Base-by-base conservation (phyloP, 2,329 filamentous ascomycete genomes). In the Colletotrichum sidae region DNA sequence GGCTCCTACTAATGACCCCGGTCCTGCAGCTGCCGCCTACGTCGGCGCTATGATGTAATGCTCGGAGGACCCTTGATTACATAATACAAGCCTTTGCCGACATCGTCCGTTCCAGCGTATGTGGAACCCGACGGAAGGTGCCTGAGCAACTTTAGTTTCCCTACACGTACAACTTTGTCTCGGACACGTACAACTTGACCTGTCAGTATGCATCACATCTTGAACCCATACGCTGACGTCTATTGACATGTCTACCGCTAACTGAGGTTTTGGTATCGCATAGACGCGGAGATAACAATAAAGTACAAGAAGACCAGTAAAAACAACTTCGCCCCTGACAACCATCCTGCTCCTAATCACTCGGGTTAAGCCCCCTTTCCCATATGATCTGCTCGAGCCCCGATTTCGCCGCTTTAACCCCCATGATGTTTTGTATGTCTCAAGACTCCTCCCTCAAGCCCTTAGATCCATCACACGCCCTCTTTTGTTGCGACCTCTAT, bases 201-300 rank as follows among this genome's bases (percentile, higher is more conserved):
- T 17, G n/a, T n/a, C 44, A 46, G 3, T 1, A 8, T 46, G 15
- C 10, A 46, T 4, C 12, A 15, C 4, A 4, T 17, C 2, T 13
- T 46, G n/a, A 44, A 45, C 47, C n/a, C 39, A 49, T 58, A 37
- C 35, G n/a, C 59, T 55, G 38, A 60, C 15, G 53, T 67, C 64
- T 65, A 67, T 63, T 67, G 64, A 65, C 60, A 65, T 47, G 50
- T 60, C 56, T 65, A 63, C 52, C 38, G n/a, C 60, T 50, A 38
- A 59, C 53, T 33, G 45, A 55, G 53, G 53, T 58, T 25, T 4
- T 65, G 60, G 64, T 67, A 67, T 67, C 64, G 60, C 64, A 45
- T 63, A 58, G 53, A 64, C 63, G 62, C 34, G 44, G 41, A n/a
- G 15, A 63, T 45, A 42, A 41, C 52, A 60, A 68, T 51, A 60